phyloP scores from a whole-genome alignment of 805 yeast species.

The Lipomyces starkeyi region DNA sequence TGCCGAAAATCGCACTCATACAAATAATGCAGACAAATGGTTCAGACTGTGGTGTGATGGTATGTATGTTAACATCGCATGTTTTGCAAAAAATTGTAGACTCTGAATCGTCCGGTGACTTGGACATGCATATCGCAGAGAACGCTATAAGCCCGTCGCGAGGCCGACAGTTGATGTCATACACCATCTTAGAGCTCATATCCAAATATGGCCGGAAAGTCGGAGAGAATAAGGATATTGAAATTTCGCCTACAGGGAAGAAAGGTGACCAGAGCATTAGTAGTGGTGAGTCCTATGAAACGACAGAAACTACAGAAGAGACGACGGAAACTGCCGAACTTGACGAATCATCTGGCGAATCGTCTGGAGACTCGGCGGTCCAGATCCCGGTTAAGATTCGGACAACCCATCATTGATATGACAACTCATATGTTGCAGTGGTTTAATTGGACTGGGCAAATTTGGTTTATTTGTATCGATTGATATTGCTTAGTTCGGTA shows the following conservation, averaged over 20 bases:
- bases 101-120: conserved; percentile 1
- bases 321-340: not conserved
- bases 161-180: conserved; percentile 34
- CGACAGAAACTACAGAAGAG: not conserved
- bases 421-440: not conserved
- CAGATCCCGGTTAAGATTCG: not conserved
- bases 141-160: conserved; percentile 13
- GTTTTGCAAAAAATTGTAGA: conserved; percentile 28
- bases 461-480: not conserved
- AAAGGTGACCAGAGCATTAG: not conserved
- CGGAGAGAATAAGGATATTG: conserved; percentile 14
- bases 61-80: conserved; percentile 37
- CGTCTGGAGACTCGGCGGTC: not conserved
- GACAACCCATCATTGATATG: not conserved
- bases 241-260: not conserved
- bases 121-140: conserved; percentile 13
- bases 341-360: conserved; percentile 1
- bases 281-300: not conserved
- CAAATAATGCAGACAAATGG: conserved; percentile 25
- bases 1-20: not conserved
- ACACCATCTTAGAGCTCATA: conserved; percentile 30
- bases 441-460: not conserved
- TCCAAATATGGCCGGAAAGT: conserved; percentile 30
- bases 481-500: not conserved
- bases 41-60: conserved; percentile 41